Evolutionary conservation across 169 alveolate genomes (phyloP).

Genomic region (Plasmodium knowlesi): DNA sequence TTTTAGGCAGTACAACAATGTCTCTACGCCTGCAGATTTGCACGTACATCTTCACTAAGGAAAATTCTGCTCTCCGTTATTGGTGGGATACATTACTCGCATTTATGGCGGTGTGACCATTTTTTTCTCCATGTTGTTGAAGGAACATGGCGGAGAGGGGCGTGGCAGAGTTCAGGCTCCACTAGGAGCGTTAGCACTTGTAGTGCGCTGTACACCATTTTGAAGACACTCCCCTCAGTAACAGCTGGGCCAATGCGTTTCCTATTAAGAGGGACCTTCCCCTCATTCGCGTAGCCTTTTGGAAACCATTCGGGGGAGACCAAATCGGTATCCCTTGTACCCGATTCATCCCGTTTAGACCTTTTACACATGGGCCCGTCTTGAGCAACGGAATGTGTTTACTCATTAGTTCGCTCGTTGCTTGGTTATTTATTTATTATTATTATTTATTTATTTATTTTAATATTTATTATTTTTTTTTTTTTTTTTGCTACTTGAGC

Average conservation of each 20-base stretch:
- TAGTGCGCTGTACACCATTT: neutral
- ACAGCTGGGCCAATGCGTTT: neutral
- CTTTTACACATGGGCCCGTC: neutral
- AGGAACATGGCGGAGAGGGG: neutral
- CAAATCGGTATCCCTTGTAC: neutral
- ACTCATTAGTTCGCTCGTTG: neutral
- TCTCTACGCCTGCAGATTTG: constrained; percentile 84
- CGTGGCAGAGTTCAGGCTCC: neutral
- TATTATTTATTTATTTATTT: too few species aligned
- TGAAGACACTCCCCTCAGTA: neutral
- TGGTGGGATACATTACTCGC: neutral
- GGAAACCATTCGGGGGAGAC: neutral
- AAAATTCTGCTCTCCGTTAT: neutral
- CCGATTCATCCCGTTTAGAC: neutral
- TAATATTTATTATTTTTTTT: too few species aligned
- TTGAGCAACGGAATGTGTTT: neutral
- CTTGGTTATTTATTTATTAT: too few species aligned
- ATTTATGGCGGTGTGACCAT: neutral
- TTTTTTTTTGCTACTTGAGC: neutral
- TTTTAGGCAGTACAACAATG: constrained; percentile 87
- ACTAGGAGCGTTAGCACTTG: neutral
- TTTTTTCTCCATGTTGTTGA: neutral
- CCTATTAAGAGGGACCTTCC: neutral
- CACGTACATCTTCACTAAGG: constrained; percentile 81
- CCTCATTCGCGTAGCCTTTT: neutral